phyloP scores from a whole-genome alignment of 1,139 yeast genomes.

The Yamadazyma buinensis region DNA sequence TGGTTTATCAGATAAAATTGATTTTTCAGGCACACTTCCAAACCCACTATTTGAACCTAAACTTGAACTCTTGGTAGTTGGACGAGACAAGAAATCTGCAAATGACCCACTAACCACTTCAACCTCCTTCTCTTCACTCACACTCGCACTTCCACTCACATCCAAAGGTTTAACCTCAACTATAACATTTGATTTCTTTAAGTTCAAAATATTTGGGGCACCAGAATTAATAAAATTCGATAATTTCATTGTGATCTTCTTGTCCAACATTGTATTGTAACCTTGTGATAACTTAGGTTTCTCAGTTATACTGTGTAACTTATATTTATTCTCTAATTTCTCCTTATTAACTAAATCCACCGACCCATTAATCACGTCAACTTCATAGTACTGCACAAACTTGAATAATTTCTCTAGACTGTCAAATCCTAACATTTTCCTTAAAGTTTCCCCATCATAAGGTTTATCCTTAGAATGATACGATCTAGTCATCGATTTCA shows the following conservation, averaged over 20 bases:
- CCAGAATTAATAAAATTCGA: slow-evolving; percentile 39
- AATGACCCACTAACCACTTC: slow-evolving; percentile 15
- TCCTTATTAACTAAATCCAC: slow-evolving; percentile 58
- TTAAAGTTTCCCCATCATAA: slow-evolving; percentile 46
- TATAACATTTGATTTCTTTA: slow-evolving; percentile 5
- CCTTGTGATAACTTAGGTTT: slow-evolving; percentile 56
- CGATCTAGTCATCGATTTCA: slow-evolving; percentile 64
- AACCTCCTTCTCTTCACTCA: not conserved
- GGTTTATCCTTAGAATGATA: slow-evolving; percentile 73
- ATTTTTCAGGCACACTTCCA: too few relatives aligned
- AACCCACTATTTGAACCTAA: too few relatives aligned
- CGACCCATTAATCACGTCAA: slow-evolving; percentile 40
- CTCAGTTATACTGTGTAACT: slow-evolving; percentile 37
- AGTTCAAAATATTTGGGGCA: slow-evolving; percentile 24
- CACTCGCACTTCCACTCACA: too few relatives aligned
- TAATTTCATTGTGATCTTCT: slow-evolving; percentile 31
- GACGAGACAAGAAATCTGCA: slow-evolving; percentile 13
- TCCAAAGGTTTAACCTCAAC: slow-evolving; percentile 6
- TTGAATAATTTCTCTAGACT: slow-evolving; percentile 44
- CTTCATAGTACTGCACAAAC: slow-evolving; percentile 64
- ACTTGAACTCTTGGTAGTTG: not conserved
- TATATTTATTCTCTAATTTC: slow-evolving; percentile 40
- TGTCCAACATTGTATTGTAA: slow-evolving; percentile 51
- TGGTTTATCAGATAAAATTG: too few relatives aligned
- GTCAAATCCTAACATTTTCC: slow-evolving; percentile 64